Base-by-base conservation (phyloP, 2,329 filamentous ascomycete species). In the Pestalotiopsis sp. region DNA sequence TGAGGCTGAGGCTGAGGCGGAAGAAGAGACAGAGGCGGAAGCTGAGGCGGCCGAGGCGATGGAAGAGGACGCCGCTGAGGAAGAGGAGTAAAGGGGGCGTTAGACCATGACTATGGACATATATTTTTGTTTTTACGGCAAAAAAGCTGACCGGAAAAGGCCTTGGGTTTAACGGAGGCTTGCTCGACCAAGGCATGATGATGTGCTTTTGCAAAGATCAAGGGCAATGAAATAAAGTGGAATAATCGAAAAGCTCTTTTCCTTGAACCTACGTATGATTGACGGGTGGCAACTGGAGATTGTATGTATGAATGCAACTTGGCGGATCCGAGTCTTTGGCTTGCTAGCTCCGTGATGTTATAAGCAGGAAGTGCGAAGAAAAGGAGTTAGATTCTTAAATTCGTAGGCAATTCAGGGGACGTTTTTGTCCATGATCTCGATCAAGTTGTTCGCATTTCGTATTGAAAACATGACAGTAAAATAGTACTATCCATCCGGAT, bases 1-100 rank as follows among this genome's bases (percentile, higher is more conserved):
- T 5, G 71, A 74, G 9, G 75, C 68, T 5, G 71, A 70, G 27
- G 74, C 69, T 2, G 75, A 75, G 14, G 74, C 70, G 23, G 72
- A 68, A 6, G 72, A 70, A 4, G 74, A 73, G 14, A 71, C 71
- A 11, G 72, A 70, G 13, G 64, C 65, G 4, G 49, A 27, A 9
- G 31, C 52, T 23, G 64, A 66, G 12, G 23, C 52, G 14, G 64
- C 27, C 38, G 59, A 59, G 12, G 57, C 23, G 6, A 23, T 25
- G 20, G 57, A 59, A 36, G 57, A 59, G 57, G 59, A 61, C 27
- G 59, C 3, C 12, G 58, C 23, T 11, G 58, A 62, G 11, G 59
- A 62, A 40, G 59, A 62, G 27, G 59, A 62, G 59, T 62, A 62
- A 62, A 38, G n/a, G 59, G 31, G 59, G 31, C 11, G 59, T 20